Percentiles rank a stretch among this genome's conserved stretches.
phyloP scores from a whole-genome alignment of 140 eudicot genomes.

The Anethum foeniculum region DNA sequence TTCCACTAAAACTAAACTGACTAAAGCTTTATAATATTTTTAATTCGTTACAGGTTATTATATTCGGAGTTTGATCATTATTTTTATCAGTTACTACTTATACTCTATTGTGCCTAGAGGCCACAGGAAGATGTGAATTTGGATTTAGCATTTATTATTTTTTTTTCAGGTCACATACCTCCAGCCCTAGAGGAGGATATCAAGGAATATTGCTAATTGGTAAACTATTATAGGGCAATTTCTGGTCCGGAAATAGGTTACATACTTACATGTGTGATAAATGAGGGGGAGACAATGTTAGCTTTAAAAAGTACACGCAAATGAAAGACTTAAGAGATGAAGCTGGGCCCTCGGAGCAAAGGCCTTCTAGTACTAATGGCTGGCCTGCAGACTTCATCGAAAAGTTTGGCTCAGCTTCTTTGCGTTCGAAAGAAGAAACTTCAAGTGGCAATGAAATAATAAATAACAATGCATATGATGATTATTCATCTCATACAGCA shows the following conservation, averaged over 20 bases:
- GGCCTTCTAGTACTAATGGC: conserved; percentile 54
- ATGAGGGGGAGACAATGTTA: conserved; percentile 35
- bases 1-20: neutral
- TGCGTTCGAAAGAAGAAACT: conserved; percentile 48
- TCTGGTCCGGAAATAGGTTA: conserved; percentile 18
- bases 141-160: neutral
- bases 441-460: conserved; percentile 32
- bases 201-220: conserved; percentile 13
- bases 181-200: conserved; percentile 16
- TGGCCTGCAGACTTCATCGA: conserved; percentile 67
- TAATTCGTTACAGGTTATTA: neutral
- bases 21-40: neutral
- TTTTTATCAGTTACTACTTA: neutral
- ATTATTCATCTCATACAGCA: conserved; percentile 42
- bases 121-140: neutral
- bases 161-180: conserved; percentile 39
- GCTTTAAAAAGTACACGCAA: conserved; percentile 30
- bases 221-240: conserved; percentile 2
- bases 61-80: neutral
- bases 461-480: conserved; percentile 43
- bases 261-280: conserved; percentile 31
- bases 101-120: neutral
- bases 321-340: conserved; percentile 61
- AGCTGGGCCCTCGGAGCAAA: conserved; percentile 50
- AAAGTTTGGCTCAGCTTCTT: conserved; percentile 62